phyloP scores from a whole-genome alignment of 257 asterid genomes.

The Scutellaria galericulata region DNA sequence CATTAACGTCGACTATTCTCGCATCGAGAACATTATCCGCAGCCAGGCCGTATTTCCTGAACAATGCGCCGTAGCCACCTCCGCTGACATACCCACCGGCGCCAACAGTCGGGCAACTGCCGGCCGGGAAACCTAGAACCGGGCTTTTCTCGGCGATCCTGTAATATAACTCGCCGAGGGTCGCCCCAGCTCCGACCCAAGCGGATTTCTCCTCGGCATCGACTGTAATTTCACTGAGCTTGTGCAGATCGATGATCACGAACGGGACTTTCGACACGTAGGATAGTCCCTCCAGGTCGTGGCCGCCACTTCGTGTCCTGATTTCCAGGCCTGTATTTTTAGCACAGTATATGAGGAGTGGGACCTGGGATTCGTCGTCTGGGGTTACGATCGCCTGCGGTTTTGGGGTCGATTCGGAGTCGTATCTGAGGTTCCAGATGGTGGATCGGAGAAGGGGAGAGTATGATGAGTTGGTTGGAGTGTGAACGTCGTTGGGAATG shows the following conservation, averaged over 20 bases:
- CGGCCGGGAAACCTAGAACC: slow-evolving; percentile 44
- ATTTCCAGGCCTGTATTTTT: slow-evolving; percentile 37
- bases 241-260: slow-evolving; percentile 42
- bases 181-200: slow-evolving; percentile 45
- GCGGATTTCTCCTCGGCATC: slow-evolving; percentile 40
- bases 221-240: slow-evolving; percentile 33
- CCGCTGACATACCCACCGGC: slow-evolving; percentile 50
- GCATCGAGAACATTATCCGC: slow-evolving; percentile 50
- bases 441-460: slow-evolving; percentile 31
- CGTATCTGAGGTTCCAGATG: slow-evolving; percentile 40
- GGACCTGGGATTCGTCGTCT: slow-evolving; percentile 40
- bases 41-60: slow-evolving; percentile 46
- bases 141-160: slow-evolving; percentile 41
- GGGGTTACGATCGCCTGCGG: slow-evolving; percentile 44
- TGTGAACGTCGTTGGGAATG: slow-evolving; percentile 22
- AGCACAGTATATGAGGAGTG: slow-evolving; percentile 33
- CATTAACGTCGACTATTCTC: slow-evolving; percentile 38
- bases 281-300: slow-evolving; percentile 50
- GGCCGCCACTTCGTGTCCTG: slow-evolving; percentile 50
- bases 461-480: slow-evolving; percentile 35
- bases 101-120: slow-evolving; percentile 47
- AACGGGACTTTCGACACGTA: slow-evolving; percentile 34
- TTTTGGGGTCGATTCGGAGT: slow-evolving; percentile 21
- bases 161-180: slow-evolving; percentile 41
- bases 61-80: slow-evolving; percentile 47